A percentile compares a stretch with the other conserved stretches of the same genome.
Conservation (phyloP, 1,139 yeast genomes). For the Saccharomyces hybrid region DNA sequence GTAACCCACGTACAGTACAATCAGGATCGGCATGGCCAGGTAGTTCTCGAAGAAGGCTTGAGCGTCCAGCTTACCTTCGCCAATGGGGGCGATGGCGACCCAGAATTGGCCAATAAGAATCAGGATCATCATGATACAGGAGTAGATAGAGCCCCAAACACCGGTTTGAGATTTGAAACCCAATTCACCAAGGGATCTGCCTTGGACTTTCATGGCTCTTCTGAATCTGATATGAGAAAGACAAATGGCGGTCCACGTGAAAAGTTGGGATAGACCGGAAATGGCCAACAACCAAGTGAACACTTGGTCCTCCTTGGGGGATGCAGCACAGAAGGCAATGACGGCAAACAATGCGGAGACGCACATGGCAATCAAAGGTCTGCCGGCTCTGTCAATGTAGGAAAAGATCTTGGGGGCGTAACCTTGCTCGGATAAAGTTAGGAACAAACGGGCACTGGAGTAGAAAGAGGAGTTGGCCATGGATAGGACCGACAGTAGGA, state of each 20-base stretch:
- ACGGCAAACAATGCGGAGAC: conserved; percentile 44
- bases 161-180: conserved; percentile 48
- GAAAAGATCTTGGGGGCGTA: conserved; percentile 50
- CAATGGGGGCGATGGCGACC: conserved; percentile 62
- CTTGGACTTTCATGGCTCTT: conserved; percentile 47
- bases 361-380: conserved; percentile 49
- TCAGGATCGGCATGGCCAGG: conserved; percentile 52
- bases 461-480: conserved; percentile 50
- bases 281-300: conserved; percentile 56
- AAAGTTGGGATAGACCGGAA: conserved; percentile 52
- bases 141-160: conserved; percentile 43
- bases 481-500: conserved; percentile 42
- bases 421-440: conserved; percentile 51
- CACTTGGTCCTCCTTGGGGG: conserved; percentile 43
- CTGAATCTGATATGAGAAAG: conserved; percentile 52
- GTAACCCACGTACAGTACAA: conserved; percentile 47
- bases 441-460: conserved; percentile 50
- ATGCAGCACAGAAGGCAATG: conserved; percentile 50
- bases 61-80: conserved; percentile 38
- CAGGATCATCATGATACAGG: conserved; percentile 38
- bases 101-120: conserved; percentile 54
- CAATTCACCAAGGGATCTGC: conserved; percentile 43
- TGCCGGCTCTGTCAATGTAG: conserved; percentile 52
- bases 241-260: conserved; percentile 55
- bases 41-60: conserved; percentile 49